phyloP scores from a whole-genome alignment of 768 basidiomycete genomes.

The Strobilomyces dryophilus region DNA sequence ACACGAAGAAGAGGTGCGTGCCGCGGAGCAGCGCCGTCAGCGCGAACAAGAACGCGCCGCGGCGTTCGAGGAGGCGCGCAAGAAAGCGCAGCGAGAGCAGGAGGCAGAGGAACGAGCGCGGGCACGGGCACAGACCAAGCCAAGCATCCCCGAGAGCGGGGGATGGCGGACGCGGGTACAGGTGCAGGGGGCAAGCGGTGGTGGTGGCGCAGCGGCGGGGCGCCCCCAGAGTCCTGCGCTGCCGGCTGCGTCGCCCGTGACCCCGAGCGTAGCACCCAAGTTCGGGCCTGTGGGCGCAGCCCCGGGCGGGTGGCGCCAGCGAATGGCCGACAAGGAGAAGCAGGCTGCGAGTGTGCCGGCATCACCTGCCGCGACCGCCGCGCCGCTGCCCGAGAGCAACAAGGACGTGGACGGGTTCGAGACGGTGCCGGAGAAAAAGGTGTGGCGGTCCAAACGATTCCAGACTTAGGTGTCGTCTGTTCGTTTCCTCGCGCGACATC shows the following conservation, averaged over 20 bases:
- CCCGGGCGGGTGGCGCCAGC: conserved; percentile 53
- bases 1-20: conserved; percentile 60
- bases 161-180: conserved; percentile 16
- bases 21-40: conserved; percentile 44
- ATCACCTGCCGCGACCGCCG: conserved; percentile 6
- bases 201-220: conserved; percentile 31
- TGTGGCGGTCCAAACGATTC: conserved; percentile 21
- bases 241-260: conserved; percentile 12
- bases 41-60: conserved; percentile 51
- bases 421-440: conserved; percentile 39
- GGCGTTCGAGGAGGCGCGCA: conserved; percentile 47
- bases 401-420: conserved; percentile 74
- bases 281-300: conserved; percentile 23
- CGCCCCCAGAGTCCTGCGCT: conserved; percentile 49
- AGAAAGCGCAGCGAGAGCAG: conserved; percentile 63
- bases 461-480: conserved; percentile 1
- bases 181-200: conserved; percentile 14
- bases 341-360: neutral
- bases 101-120: conserved; percentile 53
- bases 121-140: conserved; percentile 31
- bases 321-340: conserved; percentile 14
- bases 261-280: conserved; percentile 29
- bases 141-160: conserved; percentile 22
- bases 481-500: neutral
- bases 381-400: conserved; percentile 38